phyloP scores from a whole-genome alignment of 2,329 filamentous ascomycete species.

The Neoascochyta sp. region DNA sequence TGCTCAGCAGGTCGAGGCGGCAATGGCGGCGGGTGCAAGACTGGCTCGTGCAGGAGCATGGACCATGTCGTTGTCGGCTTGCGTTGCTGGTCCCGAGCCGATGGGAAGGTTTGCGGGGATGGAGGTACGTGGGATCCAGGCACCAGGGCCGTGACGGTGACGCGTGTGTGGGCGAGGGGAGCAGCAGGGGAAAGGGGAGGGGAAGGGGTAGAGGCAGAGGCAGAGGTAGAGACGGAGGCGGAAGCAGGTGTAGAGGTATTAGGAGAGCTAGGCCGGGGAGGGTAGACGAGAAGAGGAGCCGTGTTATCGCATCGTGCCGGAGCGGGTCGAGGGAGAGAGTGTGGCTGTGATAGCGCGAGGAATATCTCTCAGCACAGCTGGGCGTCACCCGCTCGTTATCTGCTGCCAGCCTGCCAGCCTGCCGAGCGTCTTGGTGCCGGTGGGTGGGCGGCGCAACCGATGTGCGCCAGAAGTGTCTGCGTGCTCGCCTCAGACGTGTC shows the following conservation, averaged over 20 bases:
- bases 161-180: slow-evolving; percentile 2
- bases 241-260: not conserved
- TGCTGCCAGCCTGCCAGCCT: no score
- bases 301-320: slow-evolving; percentile 8
- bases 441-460: no score
- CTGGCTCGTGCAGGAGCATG: slow-evolving; percentile 23
- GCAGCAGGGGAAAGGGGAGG: slow-evolving; percentile 3
- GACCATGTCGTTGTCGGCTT: slow-evolving; percentile 35
- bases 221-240: slow-evolving; percentile 1
- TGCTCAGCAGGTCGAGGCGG: slow-evolving; percentile 24
- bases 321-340: slow-evolving; percentile 10
- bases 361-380: no score
- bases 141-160: slow-evolving; percentile 4
- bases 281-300: slow-evolving; percentile 10
- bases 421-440: no score
- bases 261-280: no score
- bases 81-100: slow-evolving; percentile 27
- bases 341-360: slow-evolving; percentile 10
- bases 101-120: slow-evolving; percentile 5
- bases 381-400: no score
- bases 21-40: slow-evolving; percentile 16
- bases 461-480: no score
- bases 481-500: no score
- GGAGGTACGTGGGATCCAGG: slow-evolving; percentile 1
- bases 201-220: slow-evolving; percentile 2